These are phyloP conservation scores for Rhodosporidiobolus odoratus DNA, from an alignment of 768 basidiomycete genomes.

Conservation along the genomic window DNA sequence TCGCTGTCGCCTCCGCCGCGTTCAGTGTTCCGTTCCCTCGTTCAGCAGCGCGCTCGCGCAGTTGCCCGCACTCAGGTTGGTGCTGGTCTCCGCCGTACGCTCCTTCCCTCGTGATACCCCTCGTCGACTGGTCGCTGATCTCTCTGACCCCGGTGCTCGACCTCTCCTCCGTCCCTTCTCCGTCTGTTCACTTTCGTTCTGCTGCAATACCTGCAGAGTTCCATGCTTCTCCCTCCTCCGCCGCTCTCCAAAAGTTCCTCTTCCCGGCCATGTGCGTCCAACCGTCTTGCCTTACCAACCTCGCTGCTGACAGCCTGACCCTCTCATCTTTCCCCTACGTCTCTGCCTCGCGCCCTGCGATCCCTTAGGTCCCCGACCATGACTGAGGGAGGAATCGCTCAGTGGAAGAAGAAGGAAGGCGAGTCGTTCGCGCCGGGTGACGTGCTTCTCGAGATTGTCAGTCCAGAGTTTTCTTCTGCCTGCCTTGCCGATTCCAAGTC, in stretches of 20 bases:
- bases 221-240: slow-evolving; percentile 19
- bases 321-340: neutral
- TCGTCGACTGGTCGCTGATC: too few relatives aligned
- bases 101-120: too few relatives aligned
- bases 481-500: neutral
- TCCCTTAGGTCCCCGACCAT: slow-evolving; percentile 89
- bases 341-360: neutral
- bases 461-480: slow-evolving; percentile 42
- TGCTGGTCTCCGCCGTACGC: slow-evolving; percentile 21
- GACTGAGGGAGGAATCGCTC: slow-evolving; percentile 97
- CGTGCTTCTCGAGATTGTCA: slow-evolving; percentile 89
- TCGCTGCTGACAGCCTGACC: neutral
- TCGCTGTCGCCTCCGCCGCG: neutral
- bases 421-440: slow-evolving; percentile 83
- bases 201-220: slow-evolving; percentile 7
- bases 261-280: slow-evolving; percentile 38
- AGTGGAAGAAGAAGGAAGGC: slow-evolving; percentile 96
- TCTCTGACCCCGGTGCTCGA: too few relatives aligned
- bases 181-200: neutral
- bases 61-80: slow-evolving; percentile 7
- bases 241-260: slow-evolving; percentile 37
- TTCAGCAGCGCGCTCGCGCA: slow-evolving; percentile 25
- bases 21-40: slow-evolving; percentile 8
- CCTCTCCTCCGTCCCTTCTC: neutral
- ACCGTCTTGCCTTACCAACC: neutral